Base-by-base conservation (phyloP, 1,284 basidiomycete genomes). In the Pisolithus thermaeus region DNA sequence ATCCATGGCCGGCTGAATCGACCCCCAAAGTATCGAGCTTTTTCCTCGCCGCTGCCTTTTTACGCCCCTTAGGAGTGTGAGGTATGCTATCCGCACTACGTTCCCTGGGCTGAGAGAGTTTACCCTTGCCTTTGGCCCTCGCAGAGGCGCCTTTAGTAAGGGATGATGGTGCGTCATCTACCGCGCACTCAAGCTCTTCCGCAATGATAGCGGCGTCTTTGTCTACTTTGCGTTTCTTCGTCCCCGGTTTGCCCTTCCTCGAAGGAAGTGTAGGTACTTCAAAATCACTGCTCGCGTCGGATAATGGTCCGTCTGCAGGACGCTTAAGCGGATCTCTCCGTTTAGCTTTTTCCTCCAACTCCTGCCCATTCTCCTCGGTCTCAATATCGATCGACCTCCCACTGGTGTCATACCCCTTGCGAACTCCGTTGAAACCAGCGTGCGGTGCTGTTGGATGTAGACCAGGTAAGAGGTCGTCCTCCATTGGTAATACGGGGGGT, bases 261-360 rank as follows among this genome's bases (percentile, higher is more conserved):
- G 47, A 27, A 5, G 54, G 14, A 6, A 49, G 23, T 32, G 41
- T 49, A 47, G 74, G 69, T 12, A 73, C 61, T 42, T 78, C 76
- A 20, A 68, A 52, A 47, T 83, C 82, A 55, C 77, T 82, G 54
- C 76, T 78, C 40, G 69, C 73, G 55, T 83, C 83, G 1, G 83
- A 83, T 20, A 73, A 67, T 20, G 68, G 61, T 27, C 69, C 71
- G 8, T 72, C 70, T 4, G 73, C 74, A 41, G 70, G 67, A 50
- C 80, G 76, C 61, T 84, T 85, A 50, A 61, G 59, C 7, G 55
- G 42, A 46, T 72, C 70, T 49, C 70, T 70, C 48, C 74, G 75
- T 52, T 75, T 77, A 14, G 50, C 46, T 54, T 54, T 58, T 32
- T 77, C 73, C 50, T 76, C 78, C 37, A 73, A 49, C 47, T 73